Evolutionary conservation across 352 stramenopile genomes (phyloP), one percentile per base, ranked within the genome.

Genomic region (Phytopythium chamaehyphon): DNA sequence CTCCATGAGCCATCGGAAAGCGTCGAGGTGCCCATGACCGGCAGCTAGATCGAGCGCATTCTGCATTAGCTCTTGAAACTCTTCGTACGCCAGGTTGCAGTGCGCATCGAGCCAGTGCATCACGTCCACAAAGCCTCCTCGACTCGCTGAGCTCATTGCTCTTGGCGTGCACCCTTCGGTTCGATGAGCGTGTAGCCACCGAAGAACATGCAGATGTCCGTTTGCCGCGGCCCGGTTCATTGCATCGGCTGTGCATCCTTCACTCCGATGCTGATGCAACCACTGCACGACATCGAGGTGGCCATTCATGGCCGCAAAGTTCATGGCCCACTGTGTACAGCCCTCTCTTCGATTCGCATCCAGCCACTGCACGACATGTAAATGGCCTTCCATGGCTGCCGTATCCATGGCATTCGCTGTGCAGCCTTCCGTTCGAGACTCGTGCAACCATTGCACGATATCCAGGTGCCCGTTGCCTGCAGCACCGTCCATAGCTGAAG

Each of bases 401-500:
- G 28, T 14, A 35, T 71, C 62, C 58, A 71, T 70, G 0, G 58
- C 62, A 24, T 54, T 40, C 22, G 39, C 50, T 19, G 49, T 64
- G 15, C 58, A 66, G 3, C 37, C 47, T 35, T 45, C 47, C 1
- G 7, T 23, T 26, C 35, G 35, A 28, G 42, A 11, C 15, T 55
- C 37, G 11, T 45, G 31, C 1, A 72, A 33, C 64, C 59, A 72
- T 38, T 63, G 44, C 1, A 71, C 37, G 54, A 71, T 16, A 0
- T 64, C 47, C 21, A 73, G 57, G 23, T 68, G 51, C 1, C 64
- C 61, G 35, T 53, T 43, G 8, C 47, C 50, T 19, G 64, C 62
- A 51, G 64, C 68, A 19, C 40, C 56, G 40, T 63, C 53, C 39
- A 72, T 72, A 2, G 64, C 64, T 5, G 57, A 40, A 22, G 4